phyloP scores from a whole-genome alignment of 2,329 filamentous ascomycete genomes.

The Colletotrichum scovillei region DNA sequence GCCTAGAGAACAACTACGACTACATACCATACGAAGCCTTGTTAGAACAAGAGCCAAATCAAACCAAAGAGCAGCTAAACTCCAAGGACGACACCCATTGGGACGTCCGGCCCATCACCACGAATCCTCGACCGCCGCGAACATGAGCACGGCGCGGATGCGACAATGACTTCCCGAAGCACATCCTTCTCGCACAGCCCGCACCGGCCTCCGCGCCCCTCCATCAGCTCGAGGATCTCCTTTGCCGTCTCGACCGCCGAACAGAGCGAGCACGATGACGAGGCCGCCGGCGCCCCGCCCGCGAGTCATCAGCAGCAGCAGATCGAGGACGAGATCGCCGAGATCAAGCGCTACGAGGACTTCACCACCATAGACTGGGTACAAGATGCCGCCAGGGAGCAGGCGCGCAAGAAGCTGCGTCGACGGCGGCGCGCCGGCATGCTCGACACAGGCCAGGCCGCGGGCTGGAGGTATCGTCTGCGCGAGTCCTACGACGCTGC shows the following conservation, averaged over 20 bases:
- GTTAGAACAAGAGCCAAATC: not conserved
- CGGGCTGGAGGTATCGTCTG: slow-evolving; percentile 83
- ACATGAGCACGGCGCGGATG: slow-evolving; percentile 52
- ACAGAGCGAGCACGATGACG: slow-evolving; percentile 66
- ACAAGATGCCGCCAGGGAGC: slow-evolving; percentile 93
- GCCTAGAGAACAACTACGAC: not conserved
- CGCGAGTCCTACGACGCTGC: slow-evolving; percentile 93
- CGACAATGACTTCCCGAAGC: slow-evolving; percentile 62
- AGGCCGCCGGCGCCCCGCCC: slow-evolving; percentile 50
- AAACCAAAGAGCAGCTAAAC: not conserved
- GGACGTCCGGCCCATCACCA: not conserved
- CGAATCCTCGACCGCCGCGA: slow-evolving; percentile 39
- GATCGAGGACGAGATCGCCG: slow-evolving; percentile 93
- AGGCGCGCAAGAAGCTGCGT: slow-evolving; percentile 81
- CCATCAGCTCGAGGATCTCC: slow-evolving; percentile 73
- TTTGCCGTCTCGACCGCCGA: slow-evolving; percentile 75
- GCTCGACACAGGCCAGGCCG: slow-evolving; percentile 72
- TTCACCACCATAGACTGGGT: slow-evolving; percentile 99
- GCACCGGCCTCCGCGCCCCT: slow-evolving; percentile 57
- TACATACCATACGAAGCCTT: not conserved
- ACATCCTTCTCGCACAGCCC: slow-evolving; percentile 61
- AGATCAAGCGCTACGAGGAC: slow-evolving; percentile 99
- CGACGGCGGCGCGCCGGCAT: slow-evolving; percentile 78
- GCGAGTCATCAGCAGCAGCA: slow-evolving; percentile 63
- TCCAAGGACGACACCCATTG: not conserved